Conservation (phyloP, 169 alveolate genomes). For the Babesia ovata region DNA sequence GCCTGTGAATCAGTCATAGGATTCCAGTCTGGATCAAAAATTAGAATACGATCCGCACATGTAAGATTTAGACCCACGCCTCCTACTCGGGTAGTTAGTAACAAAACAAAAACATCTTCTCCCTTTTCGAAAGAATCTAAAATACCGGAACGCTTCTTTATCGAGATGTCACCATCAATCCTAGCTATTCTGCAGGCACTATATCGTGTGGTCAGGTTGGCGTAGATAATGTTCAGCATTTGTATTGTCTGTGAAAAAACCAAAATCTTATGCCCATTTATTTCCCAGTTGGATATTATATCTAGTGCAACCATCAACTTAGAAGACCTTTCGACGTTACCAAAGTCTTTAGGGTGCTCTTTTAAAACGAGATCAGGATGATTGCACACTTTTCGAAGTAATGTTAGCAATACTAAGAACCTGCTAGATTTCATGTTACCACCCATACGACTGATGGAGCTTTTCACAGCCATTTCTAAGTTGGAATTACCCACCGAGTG, state of each 20-base stretch:
- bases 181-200: slow-evolving; percentile 82
- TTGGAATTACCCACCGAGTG: not conserved
- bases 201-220: slow-evolving; percentile 72
- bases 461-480: not conserved
- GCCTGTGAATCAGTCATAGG: slow-evolving; percentile 97
- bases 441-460: not conserved
- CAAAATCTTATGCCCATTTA: slow-evolving; percentile 82
- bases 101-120: slow-evolving; percentile 86
- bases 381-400: slow-evolving; percentile 96
- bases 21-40: slow-evolving; percentile 97
- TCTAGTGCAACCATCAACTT: slow-evolving; percentile 89
- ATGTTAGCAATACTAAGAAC: slow-evolving; percentile 93
- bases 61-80: slow-evolving; percentile 96
- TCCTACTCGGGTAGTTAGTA: slow-evolving; percentile 95
- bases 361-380: slow-evolving; percentile 90
- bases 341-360: slow-evolving; percentile 77
- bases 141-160: slow-evolving; percentile 89
- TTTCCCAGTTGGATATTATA: slow-evolving; percentile 73
- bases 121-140: slow-evolving; percentile 86
- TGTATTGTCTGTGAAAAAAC: slow-evolving; percentile 91
- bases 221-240: slow-evolving; percentile 89
- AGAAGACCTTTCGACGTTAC: slow-evolving; percentile 83
- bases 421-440: slow-evolving; percentile 68
- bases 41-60: slow-evolving; percentile 93
- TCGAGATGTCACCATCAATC: slow-evolving; percentile 94